Evolutionary conservation across 192 early-diverging fungal genomes (phyloP), one percentile per base, ranked within the genome.

Genomic region (Coemansia sp.): DNA sequence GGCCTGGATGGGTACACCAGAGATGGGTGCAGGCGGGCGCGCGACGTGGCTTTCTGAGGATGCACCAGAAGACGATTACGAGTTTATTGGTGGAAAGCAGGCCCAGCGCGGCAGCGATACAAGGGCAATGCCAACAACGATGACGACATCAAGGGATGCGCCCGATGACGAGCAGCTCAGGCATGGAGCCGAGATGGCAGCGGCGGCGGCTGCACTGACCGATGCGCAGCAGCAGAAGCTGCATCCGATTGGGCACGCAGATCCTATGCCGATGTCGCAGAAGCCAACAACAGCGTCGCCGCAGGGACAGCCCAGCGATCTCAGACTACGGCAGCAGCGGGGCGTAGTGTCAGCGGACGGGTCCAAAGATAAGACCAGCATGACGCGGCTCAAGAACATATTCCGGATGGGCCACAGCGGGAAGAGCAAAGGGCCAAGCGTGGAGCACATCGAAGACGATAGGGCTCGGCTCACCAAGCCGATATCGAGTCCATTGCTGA

Each of bases 371-470:
- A 80, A 80, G 65, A 62, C 50, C 39, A 70, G 77, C 65, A 80
- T 70, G 57, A 65, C 70, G 45, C 71, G 77, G 37, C 65, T 80
- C 19, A 80, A 80, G 39, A 80, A 67, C 54, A 70, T 80, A 22
- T 80, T 80, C 56, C 56, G 72, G 19, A 80, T 71, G 45, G 72
- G 72, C 35, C 50, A 69, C 53, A 27, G 65, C 57, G 45, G 41
- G 38, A 52, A 19, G 55, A 64, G 15, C 49, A 37, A 17, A 27
- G 23, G 6, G 9, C 2, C 35, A 2, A 11, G 19, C 41, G 17
- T 10, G 4, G 57, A 45, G 12, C 37, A 43, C 39, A 23, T 21
- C 23, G 57, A 43, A 39, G 23, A 32, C 21, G 19, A 14, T 47
- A 14, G 15, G 43, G 29, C 24, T 10, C 47, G 27, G n/a, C 25